Evolutionary conservation across 352 stramenopile genomes (phyloP).

Genomic region (Pelagophyceae sp.): DNA sequence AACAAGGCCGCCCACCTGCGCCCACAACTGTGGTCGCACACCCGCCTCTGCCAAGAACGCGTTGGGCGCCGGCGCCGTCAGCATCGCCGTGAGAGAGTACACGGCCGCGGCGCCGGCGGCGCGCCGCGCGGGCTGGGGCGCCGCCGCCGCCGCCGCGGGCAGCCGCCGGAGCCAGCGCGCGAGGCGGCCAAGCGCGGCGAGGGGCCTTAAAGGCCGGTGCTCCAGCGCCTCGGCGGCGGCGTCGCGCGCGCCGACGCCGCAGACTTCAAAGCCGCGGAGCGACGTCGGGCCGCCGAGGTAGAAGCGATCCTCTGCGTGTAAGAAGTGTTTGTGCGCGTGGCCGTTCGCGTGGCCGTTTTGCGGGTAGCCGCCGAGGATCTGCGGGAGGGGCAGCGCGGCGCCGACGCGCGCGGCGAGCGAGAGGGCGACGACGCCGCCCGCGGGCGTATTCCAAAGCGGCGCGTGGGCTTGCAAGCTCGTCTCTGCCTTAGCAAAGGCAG

Average conservation of each 20-base stretch:
- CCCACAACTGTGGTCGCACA: neutral
- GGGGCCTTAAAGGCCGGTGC: neutral
- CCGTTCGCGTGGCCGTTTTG: neutral
- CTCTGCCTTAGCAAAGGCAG: neutral
- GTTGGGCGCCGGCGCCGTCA: neutral
- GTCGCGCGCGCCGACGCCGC: slow-evolving; percentile 5
- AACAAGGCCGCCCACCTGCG: neutral
- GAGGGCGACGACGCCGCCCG: neutral
- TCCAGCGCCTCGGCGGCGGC: neutral
- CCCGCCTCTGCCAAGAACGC: neutral
- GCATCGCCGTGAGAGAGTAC: neutral
- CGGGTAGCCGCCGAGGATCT: neutral
- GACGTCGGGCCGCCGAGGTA: neutral
- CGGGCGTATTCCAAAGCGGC: neutral
- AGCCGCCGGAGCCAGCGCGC: neutral
- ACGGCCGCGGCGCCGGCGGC: neutral
- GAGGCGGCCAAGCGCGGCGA: neutral
- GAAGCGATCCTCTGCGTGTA: neutral
- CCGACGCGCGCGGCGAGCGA: neutral
- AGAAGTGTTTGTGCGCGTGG: neutral
- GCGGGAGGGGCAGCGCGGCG: neutral
- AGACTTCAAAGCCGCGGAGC: slow-evolving; percentile 2
- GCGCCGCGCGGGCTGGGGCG: neutral
- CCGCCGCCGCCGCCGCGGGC: neutral
- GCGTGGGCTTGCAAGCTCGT: neutral